Percentiles rank a stretch among this genome's conserved stretches.
Conservation (phyloP, 1,284 basidiomycete genomes). For the Trichosporon sp. region DNA sequence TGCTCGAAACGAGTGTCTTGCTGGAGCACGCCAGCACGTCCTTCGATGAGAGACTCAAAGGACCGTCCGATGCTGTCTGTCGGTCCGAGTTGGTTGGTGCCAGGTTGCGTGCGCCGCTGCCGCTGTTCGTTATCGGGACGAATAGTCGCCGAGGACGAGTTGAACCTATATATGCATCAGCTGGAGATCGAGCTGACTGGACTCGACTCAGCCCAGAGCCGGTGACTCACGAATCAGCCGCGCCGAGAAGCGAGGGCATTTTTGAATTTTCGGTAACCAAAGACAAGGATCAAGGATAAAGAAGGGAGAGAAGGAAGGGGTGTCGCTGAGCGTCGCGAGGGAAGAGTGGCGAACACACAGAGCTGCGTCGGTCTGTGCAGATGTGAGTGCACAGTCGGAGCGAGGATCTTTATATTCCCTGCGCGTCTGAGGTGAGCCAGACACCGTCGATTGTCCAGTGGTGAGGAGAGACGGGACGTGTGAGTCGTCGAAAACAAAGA, state of each 20-base stretch:
- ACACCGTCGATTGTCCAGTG: not conserved
- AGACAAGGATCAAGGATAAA: not conserved
- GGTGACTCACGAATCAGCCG: constrained; percentile 31
- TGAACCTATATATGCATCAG: constrained; percentile 33
- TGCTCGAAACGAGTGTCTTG: constrained; percentile 21
- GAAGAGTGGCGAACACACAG: constrained; percentile 11
- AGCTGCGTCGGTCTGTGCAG: not conserved
- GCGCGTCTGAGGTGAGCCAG: not conserved
- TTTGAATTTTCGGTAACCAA: constrained; percentile 9
- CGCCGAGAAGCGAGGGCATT: constrained; percentile 30
- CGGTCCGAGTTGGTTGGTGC: constrained; percentile 25
- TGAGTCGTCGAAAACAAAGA: constrained; percentile 8
- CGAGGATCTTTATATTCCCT: constrained; percentile 1
- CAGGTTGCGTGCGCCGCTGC: constrained; percentile 21
- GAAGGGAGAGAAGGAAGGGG: not conserved
- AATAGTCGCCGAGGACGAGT: constrained; percentile 41
- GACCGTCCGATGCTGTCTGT: constrained; percentile 31
- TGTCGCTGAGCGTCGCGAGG: not conserved
- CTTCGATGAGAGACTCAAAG: constrained; percentile 28
- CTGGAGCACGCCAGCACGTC: constrained; percentile 31
- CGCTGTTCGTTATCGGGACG: constrained; percentile 30
- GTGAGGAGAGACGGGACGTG: not conserved
- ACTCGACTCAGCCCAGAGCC: not conserved
- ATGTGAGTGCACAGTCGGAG: not conserved
- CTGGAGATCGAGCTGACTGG: not conserved